Percentiles rank a stretch among this genome's conserved stretches.
Evolutionary conservation across 495 filamentous ascomycete genomes (phyloP).

Genomic region (Peziza echinospora): DNA sequence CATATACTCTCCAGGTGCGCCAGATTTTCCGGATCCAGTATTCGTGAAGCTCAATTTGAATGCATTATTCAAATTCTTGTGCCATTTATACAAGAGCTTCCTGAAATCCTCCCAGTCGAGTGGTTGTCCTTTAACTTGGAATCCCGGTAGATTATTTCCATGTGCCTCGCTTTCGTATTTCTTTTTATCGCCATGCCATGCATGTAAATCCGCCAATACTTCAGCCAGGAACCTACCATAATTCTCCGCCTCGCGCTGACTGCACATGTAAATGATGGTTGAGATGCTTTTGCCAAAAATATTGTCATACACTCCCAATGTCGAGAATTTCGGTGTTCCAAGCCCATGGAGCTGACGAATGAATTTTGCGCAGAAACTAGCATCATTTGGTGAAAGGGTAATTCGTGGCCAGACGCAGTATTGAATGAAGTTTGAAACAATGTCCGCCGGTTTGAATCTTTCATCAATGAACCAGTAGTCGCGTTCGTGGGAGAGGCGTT

Average conservation of each 20-base stretch:
- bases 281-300: slow-evolving; percentile 61
- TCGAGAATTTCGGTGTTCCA: slow-evolving; percentile 68
- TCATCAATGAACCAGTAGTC: slow-evolving; percentile 49
- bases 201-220: slow-evolving; percentile 49
- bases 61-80: slow-evolving; percentile 50
- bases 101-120: slow-evolving; percentile 73
- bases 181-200: slow-evolving; percentile 60
- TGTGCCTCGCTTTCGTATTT: slow-evolving; percentile 63
- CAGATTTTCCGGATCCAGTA: slow-evolving; percentile 13
- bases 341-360: slow-evolving; percentile 64
- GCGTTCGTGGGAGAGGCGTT: slow-evolving; percentile 54
- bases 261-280: slow-evolving; percentile 66
- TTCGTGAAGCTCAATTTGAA: slow-evolving; percentile 56
- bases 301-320: slow-evolving; percentile 59
- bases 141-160: slow-evolving; percentile 43
- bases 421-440: slow-evolving; percentile 59
- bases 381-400: slow-evolving; percentile 62
- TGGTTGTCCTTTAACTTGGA: slow-evolving; percentile 21
- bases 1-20: slow-evolving; percentile 51
- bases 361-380: slow-evolving; percentile 68
- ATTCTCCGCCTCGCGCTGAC: slow-evolving; percentile 73
- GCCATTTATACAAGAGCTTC: slow-evolving; percentile 72
- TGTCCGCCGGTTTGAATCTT: slow-evolving; percentile 37
- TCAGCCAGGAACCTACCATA: slow-evolving; percentile 72
- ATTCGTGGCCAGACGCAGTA: slow-evolving; percentile 78